Base-by-base conservation (phyloP, 441 rosid genomes). In the Populus hybrid region DNA sequence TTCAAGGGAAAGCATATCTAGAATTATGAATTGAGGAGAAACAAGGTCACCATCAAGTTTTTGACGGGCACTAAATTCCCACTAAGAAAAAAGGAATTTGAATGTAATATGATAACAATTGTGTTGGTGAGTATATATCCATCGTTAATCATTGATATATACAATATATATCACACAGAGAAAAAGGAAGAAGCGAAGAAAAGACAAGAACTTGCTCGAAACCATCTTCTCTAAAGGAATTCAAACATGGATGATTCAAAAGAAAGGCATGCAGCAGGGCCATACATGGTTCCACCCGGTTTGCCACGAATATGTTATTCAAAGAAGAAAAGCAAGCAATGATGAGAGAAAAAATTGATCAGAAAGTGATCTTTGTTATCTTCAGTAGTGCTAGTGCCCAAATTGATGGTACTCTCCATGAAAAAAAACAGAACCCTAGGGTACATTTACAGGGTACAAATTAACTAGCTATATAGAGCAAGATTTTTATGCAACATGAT, bases 171-270 rank as follows among this genome's bases (percentile, higher is more conserved):
- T 21, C 67, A 18, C 67, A 72, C 12, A n/a, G 14, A 12, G 73
- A 36, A 50, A 72, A 34, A 36, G 24, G 12, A 40, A 10, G 46
- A 40, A 3, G 46, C 46, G 12, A n/a, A 46, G 63, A 82, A 81
- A 76, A 82, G 87, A 85, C 87, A 88, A 85, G 78, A 61, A 32
- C 34, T 59, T 74, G 80, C 79, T 86, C 89, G 85, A 84, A 73
- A 40, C 70, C 24, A 24, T 10, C 30, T 63, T 14, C 3, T 26
- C 30, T 23, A 63, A 38, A 24, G 35, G 69, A 42, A 50, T 75
- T 69, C 53, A 81, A 81, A 78, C 73, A 79, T 74, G 65, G 65
- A 61, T 21, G 66, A n/a, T 21, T 53, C 36, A 72, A 75, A 76
- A 79, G 59, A 61, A 61, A 61, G 66, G 66, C 66, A 61, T 61